phyloP scores from a whole-genome alignment of 2,329 filamentous ascomycete genomes.

The Aspergillus melleus region DNA sequence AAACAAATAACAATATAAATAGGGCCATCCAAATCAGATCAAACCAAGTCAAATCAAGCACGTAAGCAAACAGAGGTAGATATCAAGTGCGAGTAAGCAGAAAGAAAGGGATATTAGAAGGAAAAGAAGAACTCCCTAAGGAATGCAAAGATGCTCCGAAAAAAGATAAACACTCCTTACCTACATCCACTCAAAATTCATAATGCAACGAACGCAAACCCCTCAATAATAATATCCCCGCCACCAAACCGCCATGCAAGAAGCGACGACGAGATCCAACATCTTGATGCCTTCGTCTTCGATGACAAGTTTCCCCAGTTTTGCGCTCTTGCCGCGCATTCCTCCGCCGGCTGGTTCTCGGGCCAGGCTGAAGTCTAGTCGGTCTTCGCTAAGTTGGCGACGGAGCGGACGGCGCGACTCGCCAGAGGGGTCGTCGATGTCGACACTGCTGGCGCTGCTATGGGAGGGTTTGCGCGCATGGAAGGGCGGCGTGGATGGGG shows the following conservation, averaged over 20 bases:
- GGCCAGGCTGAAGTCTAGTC: slow-evolving; percentile 73
- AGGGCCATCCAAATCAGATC: neutral
- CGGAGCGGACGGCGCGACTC: slow-evolving; percentile 23
- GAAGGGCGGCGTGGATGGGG: slow-evolving; percentile 17
- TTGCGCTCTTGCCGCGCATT: slow-evolving; percentile 79
- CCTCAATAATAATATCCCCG: slow-evolving; percentile 50
- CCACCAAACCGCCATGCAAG: slow-evolving; percentile 95
- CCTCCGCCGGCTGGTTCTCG: slow-evolving; percentile 84
- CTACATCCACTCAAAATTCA: neutral
- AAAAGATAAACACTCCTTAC: neutral
- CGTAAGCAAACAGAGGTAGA: neutral
- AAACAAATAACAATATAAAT: too few relatives aligned
- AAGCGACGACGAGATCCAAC: slow-evolving; percentile 87
- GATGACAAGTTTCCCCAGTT: slow-evolving; percentile 90
- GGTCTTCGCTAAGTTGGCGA: slow-evolving; percentile 35
- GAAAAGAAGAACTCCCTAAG: neutral
- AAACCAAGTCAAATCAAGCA: neutral
- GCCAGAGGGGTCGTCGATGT: slow-evolving; percentile 20
- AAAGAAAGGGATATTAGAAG: neutral
- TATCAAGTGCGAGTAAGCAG: neutral
- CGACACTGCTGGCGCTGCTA: slow-evolving; percentile 30
- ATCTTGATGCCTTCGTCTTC: slow-evolving; percentile 91
- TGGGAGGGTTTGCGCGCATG: slow-evolving; percentile 32
- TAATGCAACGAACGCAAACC: neutral
- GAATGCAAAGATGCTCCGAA: slow-evolving; percentile 3